These are phyloP conservation scores for Meripilus lineatus DNA, from an alignment of 1,284 basidiomycete species.

Conservation along the genomic window DNA sequence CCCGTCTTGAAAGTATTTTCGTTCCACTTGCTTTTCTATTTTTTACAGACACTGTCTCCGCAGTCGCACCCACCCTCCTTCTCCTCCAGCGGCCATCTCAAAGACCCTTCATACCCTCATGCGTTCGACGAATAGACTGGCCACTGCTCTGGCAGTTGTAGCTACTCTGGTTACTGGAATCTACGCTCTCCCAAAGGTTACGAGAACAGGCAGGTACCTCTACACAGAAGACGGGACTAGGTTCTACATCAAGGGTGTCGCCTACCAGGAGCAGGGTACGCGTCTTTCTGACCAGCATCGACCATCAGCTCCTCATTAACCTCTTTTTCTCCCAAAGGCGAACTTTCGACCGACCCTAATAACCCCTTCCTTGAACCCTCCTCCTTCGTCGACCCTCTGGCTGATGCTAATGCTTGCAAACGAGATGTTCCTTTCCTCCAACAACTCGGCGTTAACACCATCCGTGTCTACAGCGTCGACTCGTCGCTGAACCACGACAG, in stretches of 20 bases:
- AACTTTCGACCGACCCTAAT: slow-evolving; percentile 36
- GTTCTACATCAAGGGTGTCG: slow-evolving; percentile 90
- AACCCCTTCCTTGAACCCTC: slow-evolving; percentile 79
- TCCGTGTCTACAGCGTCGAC: slow-evolving; percentile 86
- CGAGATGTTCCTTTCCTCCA: slow-evolving; percentile 79
- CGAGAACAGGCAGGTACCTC: slow-evolving; percentile 72
- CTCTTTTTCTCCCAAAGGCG: slow-evolving; percentile 17
- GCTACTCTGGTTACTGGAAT: slow-evolving; percentile 34
- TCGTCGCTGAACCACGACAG: slow-evolving; percentile 77
- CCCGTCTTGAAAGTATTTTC: background rate
- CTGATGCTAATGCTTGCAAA: slow-evolving; percentile 61
- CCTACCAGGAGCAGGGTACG: slow-evolving; percentile 84
- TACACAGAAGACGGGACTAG: slow-evolving; percentile 68
- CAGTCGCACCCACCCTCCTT: slow-evolving; percentile 1
- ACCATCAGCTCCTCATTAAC: background rate
- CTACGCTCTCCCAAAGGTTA: slow-evolving; percentile 53
- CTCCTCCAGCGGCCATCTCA: slow-evolving; percentile 4
- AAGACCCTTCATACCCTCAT: slow-evolving; percentile 15
- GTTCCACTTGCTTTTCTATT: background rate
- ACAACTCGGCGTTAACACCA: slow-evolving; percentile 64
- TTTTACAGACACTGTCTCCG: background rate
- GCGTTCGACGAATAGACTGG: slow-evolving; percentile 19
- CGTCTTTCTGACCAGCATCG: background rate
- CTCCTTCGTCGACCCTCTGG: slow-evolving; percentile 73
- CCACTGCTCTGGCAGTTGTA: slow-evolving; percentile 20